Base-by-base conservation (phyloP, 1,139 yeast species). In the Candida sanyaensis region DNA sequence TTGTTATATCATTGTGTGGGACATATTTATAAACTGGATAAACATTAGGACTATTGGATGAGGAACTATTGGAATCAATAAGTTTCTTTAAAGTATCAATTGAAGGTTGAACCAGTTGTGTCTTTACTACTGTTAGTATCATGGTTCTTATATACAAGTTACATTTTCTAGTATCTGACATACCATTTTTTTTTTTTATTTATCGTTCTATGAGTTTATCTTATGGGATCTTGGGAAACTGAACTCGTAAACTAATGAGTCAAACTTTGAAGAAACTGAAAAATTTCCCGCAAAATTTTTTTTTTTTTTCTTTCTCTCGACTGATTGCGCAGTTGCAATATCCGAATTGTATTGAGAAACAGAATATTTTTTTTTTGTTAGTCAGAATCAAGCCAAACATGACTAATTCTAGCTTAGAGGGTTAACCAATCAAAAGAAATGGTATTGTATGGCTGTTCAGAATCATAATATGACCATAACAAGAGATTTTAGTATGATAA, bases 1-100 rank as follows among this genome's bases (percentile, higher is more conserved):
- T 96, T 2, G 96, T 89, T 59, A 91, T 70, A 52, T 87, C 87
- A 51, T 87, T 90, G 13, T 90, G 84, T 9, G 87, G 78, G 51
- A 89, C 81, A 53, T 82, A 84, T 34, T 88, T 80, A 69, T 80
- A 90, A 28, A 93, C 83, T 1, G 97, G 97, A 61, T 85, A 88
- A 59, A 90, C 70, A 62, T 88, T 87, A 41, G 84, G 80, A 27
- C 50, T 54, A 13, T 39, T 36, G 8, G 55, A 42, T 29, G 60
- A 55, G 13, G 52, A 58, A 13, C 63, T 54, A 51, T 81, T 80
- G 24, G 66, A 59, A 40, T 67, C 66, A 44, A 82, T 72, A 41
- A 79, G 71, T 12, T 74, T 66, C 43, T 63, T 61, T 42, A 88
- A 70, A 9, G 77, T 70, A 36, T 77, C 83, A 33, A 81, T 60